Conservation (phyloP, 2,329 filamentous ascomycete genomes). For the Trichoderma sp. region DNA sequence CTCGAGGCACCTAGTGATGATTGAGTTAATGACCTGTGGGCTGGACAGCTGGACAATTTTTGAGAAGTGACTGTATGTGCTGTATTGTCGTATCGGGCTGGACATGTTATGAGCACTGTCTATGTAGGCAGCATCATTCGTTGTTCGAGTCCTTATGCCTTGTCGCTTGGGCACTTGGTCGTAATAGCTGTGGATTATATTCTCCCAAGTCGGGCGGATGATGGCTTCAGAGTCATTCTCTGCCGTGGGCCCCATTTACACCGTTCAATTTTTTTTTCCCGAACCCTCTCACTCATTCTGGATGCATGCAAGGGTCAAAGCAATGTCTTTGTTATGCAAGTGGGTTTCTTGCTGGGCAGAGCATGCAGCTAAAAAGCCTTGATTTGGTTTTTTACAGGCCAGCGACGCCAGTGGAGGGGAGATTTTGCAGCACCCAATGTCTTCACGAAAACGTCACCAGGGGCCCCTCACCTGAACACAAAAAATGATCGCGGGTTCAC, state of each 20-base stretch:
- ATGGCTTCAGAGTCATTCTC: neutral
- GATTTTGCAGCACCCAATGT: neutral
- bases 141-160: neutral
- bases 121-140: neutral
- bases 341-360: neutral
- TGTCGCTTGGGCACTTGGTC: neutral
- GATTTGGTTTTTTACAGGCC: neutral
- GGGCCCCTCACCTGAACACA: slow-evolving; percentile 17
- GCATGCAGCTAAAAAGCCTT: neutral
- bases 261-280: neutral
- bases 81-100: neutral
- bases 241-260: neutral
- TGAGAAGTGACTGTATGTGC: neutral
- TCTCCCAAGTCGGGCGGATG: neutral
- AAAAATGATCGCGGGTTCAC: slow-evolving; percentile 1
- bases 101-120: neutral
- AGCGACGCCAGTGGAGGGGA: neutral
- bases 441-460: slow-evolving; percentile 14
- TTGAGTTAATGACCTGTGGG: neutral
- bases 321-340: neutral
- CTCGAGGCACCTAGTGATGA: neutral
- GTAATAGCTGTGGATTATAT: neutral
- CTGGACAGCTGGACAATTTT: neutral
- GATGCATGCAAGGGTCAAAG: neutral
- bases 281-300: neutral